Evolutionary conservation across 305 asterid genomes (phyloP).

Genomic region (Fraxinus albicans): DNA sequence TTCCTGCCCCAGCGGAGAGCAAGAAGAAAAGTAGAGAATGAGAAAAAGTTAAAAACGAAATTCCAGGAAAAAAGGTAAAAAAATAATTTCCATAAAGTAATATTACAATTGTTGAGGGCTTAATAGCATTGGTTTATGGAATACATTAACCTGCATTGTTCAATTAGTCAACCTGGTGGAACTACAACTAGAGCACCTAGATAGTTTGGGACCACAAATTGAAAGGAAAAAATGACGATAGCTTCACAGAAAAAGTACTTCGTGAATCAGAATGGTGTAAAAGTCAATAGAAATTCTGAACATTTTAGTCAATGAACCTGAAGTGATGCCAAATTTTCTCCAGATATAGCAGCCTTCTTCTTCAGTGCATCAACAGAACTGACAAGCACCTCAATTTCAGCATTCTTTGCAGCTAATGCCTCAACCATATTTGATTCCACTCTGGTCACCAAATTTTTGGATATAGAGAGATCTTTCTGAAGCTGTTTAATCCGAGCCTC

Average conservation of each 20-base stretch:
- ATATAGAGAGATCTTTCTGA: slow-evolving; percentile 67
- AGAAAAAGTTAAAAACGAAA: background rate
- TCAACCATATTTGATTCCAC: slow-evolving; percentile 83
- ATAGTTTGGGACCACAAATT: slow-evolving; percentile 18
- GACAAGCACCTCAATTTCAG: slow-evolving; percentile 89
- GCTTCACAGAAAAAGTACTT: slow-evolving; percentile 13
- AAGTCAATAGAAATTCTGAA: background rate
- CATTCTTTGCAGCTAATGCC: slow-evolving; percentile 91
- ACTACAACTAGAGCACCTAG: slow-evolving; percentile 15
- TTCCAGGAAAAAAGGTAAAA: background rate
- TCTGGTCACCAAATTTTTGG: slow-evolving; percentile 76
- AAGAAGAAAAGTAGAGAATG: slow-evolving; percentile 12
- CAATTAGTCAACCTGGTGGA: slow-evolving; percentile 8
- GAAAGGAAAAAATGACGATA: background rate
- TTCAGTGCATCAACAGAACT: slow-evolving; percentile 73
- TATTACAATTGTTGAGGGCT: background rate
- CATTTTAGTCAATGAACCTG: slow-evolving; percentile 55
- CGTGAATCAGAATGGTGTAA: slow-evolving; percentile 9
- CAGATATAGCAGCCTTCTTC: slow-evolving; percentile 91
- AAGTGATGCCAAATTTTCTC: slow-evolving; percentile 85
- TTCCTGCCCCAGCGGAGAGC: background rate
- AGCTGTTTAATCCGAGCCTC: slow-evolving; percentile 83
- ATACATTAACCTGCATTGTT: slow-evolving; percentile 10
- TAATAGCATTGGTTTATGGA: slow-evolving; percentile 12
- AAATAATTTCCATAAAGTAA: background rate